Conservation (phyloP, 164 flowering plant genomes). For the Nymphaea thermarum region DNA sequence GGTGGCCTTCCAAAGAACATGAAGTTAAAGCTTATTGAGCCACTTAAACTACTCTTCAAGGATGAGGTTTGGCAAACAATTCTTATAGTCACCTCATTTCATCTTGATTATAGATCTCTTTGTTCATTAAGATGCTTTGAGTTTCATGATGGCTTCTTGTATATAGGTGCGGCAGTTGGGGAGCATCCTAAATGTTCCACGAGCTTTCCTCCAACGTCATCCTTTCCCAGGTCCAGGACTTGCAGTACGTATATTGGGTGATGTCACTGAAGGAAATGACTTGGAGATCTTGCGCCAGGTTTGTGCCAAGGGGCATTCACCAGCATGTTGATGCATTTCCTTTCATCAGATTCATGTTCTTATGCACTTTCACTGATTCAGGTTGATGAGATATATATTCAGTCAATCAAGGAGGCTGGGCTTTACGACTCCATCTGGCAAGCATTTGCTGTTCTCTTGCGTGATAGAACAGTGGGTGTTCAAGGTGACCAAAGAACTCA, state of each 20-base stretch:
- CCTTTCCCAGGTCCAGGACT: constrained; percentile 99
- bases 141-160: constrained; percentile 3
- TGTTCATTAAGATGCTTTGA: constrained; percentile 1
- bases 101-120: neutral
- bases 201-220: constrained; percentile 77
- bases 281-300: constrained; percentile 87
- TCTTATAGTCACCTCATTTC: neutral
- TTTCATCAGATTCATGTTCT: neutral
- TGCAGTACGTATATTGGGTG: constrained; percentile 90
- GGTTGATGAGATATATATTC: constrained; percentile 97
- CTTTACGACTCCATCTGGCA: constrained; percentile 95
- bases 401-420: constrained; percentile 89
- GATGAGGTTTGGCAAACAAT: constrained; percentile 62
- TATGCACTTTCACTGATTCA: constrained; percentile 14
- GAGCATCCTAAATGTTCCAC: constrained; percentile 71
- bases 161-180: constrained; percentile 83
- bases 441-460: constrained; percentile 93
- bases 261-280: constrained; percentile 77
- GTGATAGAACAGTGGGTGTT: constrained; percentile 77
- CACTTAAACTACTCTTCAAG: constrained; percentile 91
- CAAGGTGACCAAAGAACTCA: constrained; percentile 98
- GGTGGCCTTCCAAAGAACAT: constrained; percentile 99
- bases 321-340: neutral
- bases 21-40: constrained; percentile 96
- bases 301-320: neutral